A percentile compares a stretch with the other conserved stretches of the same genome.
Conservation (phyloP, 768 basidiomycete genomes). For the Lentinula boryana region DNA sequence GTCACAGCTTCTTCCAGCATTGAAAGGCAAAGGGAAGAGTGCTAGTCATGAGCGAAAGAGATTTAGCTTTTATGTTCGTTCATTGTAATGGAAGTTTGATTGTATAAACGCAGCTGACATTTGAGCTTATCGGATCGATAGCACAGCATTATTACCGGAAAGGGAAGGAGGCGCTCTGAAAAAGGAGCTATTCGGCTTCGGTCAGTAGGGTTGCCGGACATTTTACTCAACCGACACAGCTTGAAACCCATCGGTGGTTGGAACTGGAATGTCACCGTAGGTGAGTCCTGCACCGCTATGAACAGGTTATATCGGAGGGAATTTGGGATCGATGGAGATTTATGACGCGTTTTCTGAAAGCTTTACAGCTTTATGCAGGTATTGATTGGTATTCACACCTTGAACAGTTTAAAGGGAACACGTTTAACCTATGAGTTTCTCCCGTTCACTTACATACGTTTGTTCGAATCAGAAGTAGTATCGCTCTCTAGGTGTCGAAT, state of each 20-base stretch:
- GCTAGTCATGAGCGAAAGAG: conserved; percentile 10
- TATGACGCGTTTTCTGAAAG: background rate
- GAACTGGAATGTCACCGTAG: background rate
- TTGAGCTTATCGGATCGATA: background rate
- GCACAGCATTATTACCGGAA: background rate
- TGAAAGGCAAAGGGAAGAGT: background rate
- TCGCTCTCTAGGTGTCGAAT: no score
- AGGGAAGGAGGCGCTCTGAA: background rate
- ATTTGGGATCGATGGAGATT: background rate
- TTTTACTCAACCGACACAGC: background rate
- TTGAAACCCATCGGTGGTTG: background rate
- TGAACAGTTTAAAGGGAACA: background rate
- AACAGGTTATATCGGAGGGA: conserved; percentile 7
- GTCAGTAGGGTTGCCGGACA: background rate
- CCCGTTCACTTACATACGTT: no score
- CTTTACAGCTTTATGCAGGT: background rate
- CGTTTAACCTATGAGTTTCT: no score
- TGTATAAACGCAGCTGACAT: background rate
- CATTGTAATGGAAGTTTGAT: background rate
- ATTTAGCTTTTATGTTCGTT: background rate
- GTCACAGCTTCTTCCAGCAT: conserved; percentile 15
- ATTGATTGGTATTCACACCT: background rate
- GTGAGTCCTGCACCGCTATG: background rate
- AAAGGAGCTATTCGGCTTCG: background rate
- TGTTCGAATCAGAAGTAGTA: no score